Base-by-base conservation (phyloP, 257 asterid species). In the Salvia miltiorrhiza region DNA sequence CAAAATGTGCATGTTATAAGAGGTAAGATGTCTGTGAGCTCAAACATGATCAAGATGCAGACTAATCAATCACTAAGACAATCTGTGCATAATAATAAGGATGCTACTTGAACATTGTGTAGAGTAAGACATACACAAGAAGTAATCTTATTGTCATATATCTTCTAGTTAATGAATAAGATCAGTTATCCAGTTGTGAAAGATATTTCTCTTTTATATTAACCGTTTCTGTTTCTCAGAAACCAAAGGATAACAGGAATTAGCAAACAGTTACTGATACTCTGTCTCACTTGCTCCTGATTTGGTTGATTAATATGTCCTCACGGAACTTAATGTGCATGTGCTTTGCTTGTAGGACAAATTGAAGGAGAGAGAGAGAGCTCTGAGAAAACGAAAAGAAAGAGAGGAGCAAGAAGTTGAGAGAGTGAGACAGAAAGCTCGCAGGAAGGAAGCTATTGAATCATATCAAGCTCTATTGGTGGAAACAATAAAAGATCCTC, bases 331-430 rank as follows among this genome's bases (percentile, higher is more conserved):
- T 19, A 62, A 45, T 71, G 45, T 55, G 24, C 47, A 48, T 69
- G 7, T 70, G 50, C 17, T 47, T 55, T 73, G 33, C 41, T 69
- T 79, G 12, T 59, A 94, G 99, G 97, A 91, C 63, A 94, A 91
- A 77, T 57, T 94, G 78, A 94, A 83, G 83, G 97, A 94, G 77
- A 87, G 99, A 79, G 97, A 91, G 71, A 86, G 97, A 74, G 87
- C 86, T 50, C 54, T 91, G 63, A 90, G 96, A 60, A 94, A 91
- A 79, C 76, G 97, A 71, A 94, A 94, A 83, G 99, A 91, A 81
- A 89, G 99, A 78, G 99, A 94, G 76, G 99, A 89, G 76, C 99
- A 91, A 80, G 99, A 94, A 83, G 97, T 94, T 60, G 99, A 94
- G 82, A 83, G 99, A 81, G 97, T 94, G 83, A 85, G 96, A 76